These are phyloP conservation scores for Nicotiana sylvestris DNA, from an alignment of 257 asterid genomes.

Conservation along the genomic window DNA sequence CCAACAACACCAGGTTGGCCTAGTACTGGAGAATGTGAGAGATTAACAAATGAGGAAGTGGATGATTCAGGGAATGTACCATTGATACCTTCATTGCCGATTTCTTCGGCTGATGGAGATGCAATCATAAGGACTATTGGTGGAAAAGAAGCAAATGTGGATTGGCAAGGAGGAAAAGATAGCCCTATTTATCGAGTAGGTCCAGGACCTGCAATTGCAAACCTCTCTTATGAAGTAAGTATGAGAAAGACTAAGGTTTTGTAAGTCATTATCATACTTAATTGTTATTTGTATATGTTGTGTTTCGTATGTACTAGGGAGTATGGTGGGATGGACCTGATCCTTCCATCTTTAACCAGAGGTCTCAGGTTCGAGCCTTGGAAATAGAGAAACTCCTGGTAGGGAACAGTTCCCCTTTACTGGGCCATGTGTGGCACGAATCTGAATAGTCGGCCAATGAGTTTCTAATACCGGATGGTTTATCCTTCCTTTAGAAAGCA, in stretches of 20 bases:
- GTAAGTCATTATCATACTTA: not conserved
- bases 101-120: constrained; percentile 75
- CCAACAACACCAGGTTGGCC: constrained; percentile 96
- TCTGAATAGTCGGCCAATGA: too few relatives aligned
- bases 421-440: too few relatives aligned
- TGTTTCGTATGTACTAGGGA: not conserved
- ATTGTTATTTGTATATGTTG: not conserved
- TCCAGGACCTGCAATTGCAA: constrained; percentile 72
- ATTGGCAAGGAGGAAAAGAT: constrained; percentile 84
- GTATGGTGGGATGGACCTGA: too few relatives aligned
- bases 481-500: not conserved
- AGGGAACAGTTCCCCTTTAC: too few relatives aligned
- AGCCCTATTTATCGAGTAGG: constrained; percentile 67
- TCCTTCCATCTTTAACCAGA: too few relatives aligned
- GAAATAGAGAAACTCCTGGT: too few relatives aligned
- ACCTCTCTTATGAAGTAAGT: constrained; percentile 60
- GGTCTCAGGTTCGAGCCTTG: too few relatives aligned
- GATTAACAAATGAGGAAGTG: constrained; percentile 59
- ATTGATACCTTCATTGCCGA: constrained; percentile 70
- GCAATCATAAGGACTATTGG: constrained; percentile 50
- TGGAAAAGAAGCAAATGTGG: constrained; percentile 60
- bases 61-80: constrained; percentile 66
- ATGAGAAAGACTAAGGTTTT: not conserved
- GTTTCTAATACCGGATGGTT: too few relatives aligned
- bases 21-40: constrained; percentile 65